Conservation (phyloP, 768 basidiomycete genomes). For the Mycena filopes region DNA sequence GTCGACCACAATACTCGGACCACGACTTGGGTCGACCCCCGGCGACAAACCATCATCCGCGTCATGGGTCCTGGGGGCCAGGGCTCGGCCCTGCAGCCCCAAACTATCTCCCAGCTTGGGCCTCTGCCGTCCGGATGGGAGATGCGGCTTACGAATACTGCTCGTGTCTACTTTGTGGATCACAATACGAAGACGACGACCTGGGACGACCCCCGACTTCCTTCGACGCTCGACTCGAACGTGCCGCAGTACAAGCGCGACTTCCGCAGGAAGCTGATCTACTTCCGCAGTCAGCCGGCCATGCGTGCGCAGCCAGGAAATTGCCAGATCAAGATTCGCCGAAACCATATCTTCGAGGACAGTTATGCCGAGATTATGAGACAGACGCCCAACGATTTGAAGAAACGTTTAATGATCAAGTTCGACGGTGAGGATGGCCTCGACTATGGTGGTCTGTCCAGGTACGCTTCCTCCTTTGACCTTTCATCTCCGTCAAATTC, state of each 20-base stretch:
- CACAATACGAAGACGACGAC: constrained; percentile 99
- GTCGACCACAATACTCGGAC: constrained; percentile 99
- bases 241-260: constrained; percentile 99
- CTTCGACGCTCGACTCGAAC: constrained; percentile 94
- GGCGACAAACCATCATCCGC: constrained; percentile 95
- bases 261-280: constrained; percentile 98
- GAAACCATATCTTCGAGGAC: constrained; percentile 99
- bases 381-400: constrained; percentile 97
- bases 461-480: constrained; percentile 59
- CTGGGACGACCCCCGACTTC: constrained; percentile 98
- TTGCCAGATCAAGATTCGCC: constrained; percentile 97
- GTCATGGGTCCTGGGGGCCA: constrained; percentile 96
- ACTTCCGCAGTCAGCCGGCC: constrained; percentile 98
- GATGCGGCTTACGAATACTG: constrained; percentile 98
- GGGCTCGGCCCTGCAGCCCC: constrained; percentile 88
- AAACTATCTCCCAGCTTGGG: constrained; percentile 96
- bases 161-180: constrained; percentile 99
- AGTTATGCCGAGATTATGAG: constrained; percentile 99
- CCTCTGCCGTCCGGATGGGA: constrained; percentile 99
- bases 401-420: constrained; percentile 99
- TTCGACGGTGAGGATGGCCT: constrained; percentile 99
- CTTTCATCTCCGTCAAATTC: constrained; percentile 10
- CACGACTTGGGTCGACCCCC: constrained; percentile 99
- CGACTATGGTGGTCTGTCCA: constrained; percentile 97
- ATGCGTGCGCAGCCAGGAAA: constrained; percentile 98